Evolutionary conservation across 2,329 filamentous ascomycete species (phyloP), one percentile per base, ranked within the genome.

Genomic region (Fusarium clavum): DNA sequence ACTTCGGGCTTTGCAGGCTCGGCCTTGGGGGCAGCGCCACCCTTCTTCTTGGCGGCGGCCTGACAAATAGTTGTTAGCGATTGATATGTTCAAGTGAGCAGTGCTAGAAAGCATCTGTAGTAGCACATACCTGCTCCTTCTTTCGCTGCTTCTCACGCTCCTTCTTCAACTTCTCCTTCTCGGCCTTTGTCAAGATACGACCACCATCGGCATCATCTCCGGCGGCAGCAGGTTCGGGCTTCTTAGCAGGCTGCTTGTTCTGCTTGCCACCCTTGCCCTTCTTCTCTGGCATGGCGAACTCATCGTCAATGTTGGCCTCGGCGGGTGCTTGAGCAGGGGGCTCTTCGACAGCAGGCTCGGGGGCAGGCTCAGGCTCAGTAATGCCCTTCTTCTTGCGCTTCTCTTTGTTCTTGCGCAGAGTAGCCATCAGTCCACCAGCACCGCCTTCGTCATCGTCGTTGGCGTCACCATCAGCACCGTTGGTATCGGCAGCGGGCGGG

Each of bases 161-260:
- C 84, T 98, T 99, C 87, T 95, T 98, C 77, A 95, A 87, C 82
- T 94, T 97, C 81, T 99, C 96, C 85, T 99, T 99, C 84, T 99
- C 94, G 62, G 97, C 96, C 88, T 98, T 99, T 41, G 94, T 97
- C 83, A 98, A 90, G 51, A 98, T 86, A 58, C 90, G 88, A 46
- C 91, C 91, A 63, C 84, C 84, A 6, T 85, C 86, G 10, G 80
- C 88, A n/a, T 84, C 86, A 18, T 80, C 88, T 13, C 82, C 85
- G 20, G 85, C 85, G 22, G 85, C 86, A 4, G 85, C 86, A 5
- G 84, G 83, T 34, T 86, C 84, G 18, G 81, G 79, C 49, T 83
- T 80, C 69, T 84, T 79, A 20, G 81, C 78, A 25, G 59, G 44
- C 45, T 81, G 80, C 69, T 83, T 76, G 45, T 76, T 77, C 52